Conservation (phyloP, 805 yeast species). For the Myxozyma mucilagina region DNA sequence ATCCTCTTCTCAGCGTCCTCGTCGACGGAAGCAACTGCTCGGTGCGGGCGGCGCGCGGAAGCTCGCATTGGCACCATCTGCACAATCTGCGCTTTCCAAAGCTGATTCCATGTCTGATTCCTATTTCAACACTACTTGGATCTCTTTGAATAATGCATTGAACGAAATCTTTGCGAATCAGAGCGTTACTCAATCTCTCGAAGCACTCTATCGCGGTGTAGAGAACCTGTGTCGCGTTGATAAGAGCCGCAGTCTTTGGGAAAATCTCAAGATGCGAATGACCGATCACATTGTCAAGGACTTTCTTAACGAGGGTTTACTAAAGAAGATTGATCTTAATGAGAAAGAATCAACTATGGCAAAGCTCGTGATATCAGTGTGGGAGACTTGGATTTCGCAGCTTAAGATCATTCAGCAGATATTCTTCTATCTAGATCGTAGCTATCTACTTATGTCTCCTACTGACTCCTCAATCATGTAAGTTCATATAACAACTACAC, state of each 20-base stretch:
- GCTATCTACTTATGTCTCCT: constrained; percentile 32
- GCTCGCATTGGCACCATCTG: constrained; percentile 13
- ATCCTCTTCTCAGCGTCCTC: constrained; percentile 17
- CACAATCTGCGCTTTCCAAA: background rate
- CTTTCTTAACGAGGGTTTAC: background rate
- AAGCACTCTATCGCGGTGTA: constrained; percentile 38
- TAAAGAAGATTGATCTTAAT: background rate
- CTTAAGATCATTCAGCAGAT: constrained; percentile 34
- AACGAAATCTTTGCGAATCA: constrained; percentile 15
- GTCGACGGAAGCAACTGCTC: constrained; percentile 26
- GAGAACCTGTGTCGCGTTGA: constrained; percentile 38
- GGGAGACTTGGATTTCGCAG: constrained; percentile 32
- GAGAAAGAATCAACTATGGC: constrained; percentile 25
- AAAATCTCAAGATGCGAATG: constrained; percentile 26
- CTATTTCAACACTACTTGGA: constrained; percentile 23
- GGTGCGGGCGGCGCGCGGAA: constrained; percentile 19
- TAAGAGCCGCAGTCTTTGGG: constrained; percentile 33
- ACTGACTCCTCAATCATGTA: background rate
- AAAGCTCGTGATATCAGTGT: constrained; percentile 19
- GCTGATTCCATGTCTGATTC: constrained; percentile 12
- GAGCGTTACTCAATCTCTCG: constrained; percentile 31
- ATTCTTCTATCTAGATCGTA: constrained; percentile 38
- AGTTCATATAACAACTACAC: background rate
- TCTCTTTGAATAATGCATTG: constrained; percentile 15
- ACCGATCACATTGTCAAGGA: constrained; percentile 13